Evolutionary conservation across 108 stramenopile genomes (phyloP).

Genomic region (Stephanodiscus triporus): DNA sequence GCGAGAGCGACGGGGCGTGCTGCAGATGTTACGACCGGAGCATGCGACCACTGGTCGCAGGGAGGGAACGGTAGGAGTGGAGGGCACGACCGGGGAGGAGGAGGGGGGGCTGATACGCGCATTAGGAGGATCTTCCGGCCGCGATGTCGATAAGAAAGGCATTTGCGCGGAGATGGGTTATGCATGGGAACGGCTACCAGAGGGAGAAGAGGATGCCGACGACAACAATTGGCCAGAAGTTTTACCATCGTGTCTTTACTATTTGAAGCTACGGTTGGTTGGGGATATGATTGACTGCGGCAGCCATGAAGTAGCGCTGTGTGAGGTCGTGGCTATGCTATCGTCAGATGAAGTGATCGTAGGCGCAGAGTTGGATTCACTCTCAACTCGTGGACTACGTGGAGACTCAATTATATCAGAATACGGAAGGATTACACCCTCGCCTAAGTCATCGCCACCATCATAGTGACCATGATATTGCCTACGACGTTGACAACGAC

Average conservation of each 20-base stretch:
- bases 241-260: constrained; percentile 66
- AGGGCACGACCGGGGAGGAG: no score
- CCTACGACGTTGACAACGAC: not conserved
- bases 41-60: constrained; percentile 21
- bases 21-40: constrained; percentile 62
- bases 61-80: no score
- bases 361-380: constrained; percentile 20
- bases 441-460: not conserved
- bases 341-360: constrained; percentile 28
- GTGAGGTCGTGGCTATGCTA: constrained; percentile 60
- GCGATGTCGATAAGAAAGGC: constrained; percentile 64
- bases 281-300: constrained; percentile 68
- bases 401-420: constrained; percentile 69
- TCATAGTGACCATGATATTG: not conserved
- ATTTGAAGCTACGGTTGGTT: constrained; percentile 52
- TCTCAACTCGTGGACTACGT: constrained; percentile 54
- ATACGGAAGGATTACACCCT: constrained; percentile 53
- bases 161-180: constrained; percentile 53
- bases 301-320: constrained; percentile 76
- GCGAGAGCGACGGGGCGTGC: constrained; percentile 54
- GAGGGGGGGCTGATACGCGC: constrained; percentile 43
- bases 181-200: constrained; percentile 43
- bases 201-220: not conserved
- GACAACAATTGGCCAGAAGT: constrained; percentile 39
- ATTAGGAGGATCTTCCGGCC: constrained; percentile 67